Evolutionary conservation across 257 asterid genomes (phyloP).

Genomic region (Echites panduratus): DNA sequence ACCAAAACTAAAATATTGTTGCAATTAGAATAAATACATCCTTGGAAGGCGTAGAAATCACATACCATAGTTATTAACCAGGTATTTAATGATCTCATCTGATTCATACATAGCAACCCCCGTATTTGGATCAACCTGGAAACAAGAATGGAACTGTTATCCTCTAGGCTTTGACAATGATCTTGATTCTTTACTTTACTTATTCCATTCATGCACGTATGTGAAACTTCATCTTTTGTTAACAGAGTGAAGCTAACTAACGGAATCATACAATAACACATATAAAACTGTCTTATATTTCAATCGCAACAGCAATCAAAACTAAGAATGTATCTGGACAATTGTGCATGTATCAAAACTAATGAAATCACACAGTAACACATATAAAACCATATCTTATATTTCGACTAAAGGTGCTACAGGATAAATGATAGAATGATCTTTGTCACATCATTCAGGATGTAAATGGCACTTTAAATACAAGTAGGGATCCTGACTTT

Average conservation of each 20-base stretch:
- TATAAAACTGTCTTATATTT: background rate
- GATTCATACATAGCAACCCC: constrained; percentile 95
- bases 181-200: background rate
- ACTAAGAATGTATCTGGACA: background rate
- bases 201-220: background rate
- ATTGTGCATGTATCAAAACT: background rate
- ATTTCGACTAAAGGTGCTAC: no score
- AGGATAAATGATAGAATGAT: no score
- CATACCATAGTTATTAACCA: constrained; percentile 80
- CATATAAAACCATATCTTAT: no score
- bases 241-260: background rate
- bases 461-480: no score
- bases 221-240: background rate
- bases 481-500: no score
- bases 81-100: constrained; percentile 80
- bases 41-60: constrained; percentile 7
- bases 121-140: constrained; percentile 92
- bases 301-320: background rate
- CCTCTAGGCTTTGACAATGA: background rate
- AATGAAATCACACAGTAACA: no score
- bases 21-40: background rate
- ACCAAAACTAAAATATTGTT: background rate
- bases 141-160: background rate
- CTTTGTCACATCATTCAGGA: no score
- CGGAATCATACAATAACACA: background rate